These are phyloP conservation scores for Pichia heedii DNA, from an alignment of 805 yeast genomes.

Conservation along the genomic window DNA sequence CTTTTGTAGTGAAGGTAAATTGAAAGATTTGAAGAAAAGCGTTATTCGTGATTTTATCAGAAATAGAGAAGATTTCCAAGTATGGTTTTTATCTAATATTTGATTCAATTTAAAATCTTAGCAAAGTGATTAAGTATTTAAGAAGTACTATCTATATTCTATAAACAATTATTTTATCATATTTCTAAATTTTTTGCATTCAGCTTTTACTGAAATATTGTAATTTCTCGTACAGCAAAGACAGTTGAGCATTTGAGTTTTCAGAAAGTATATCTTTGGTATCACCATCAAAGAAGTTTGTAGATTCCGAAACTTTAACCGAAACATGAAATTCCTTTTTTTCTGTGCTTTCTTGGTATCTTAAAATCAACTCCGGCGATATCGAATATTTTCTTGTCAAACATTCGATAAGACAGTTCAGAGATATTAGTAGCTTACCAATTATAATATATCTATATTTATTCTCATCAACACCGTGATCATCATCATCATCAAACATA, in stretches of 20 bases:
- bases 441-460: slow-evolving; percentile 6
- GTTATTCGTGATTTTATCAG: slow-evolving; percentile 19
- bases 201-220: slow-evolving; percentile 2
- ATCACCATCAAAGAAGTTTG: slow-evolving; percentile 7
- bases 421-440: slow-evolving; percentile 13
- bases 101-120: slow-evolving; percentile 8
- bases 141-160: neutral
- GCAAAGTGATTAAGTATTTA: neutral
- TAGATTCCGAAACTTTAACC: neutral
- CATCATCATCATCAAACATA: slow-evolving; percentile 12
- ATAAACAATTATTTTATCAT: neutral
- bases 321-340: slow-evolving; percentile 12
- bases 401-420: slow-evolving; percentile 11
- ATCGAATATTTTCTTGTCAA: slow-evolving; percentile 15
- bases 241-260: slow-evolving; percentile 2
- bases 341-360: slow-evolving; percentile 15
- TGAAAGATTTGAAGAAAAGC: slow-evolving; percentile 54
- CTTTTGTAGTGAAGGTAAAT: slow-evolving; percentile 71
- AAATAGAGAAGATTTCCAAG: slow-evolving; percentile 49
- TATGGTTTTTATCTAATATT: slow-evolving; percentile 29
- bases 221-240: slow-evolving; percentile 6
- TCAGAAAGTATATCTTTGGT: slow-evolving; percentile 7
- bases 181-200: neutral
- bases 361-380: slow-evolving; percentile 14
- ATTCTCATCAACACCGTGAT: slow-evolving; percentile 4